phyloP scores from a whole-genome alignment of 805 yeast genomes.

The Candida ipomoeae region DNA sequence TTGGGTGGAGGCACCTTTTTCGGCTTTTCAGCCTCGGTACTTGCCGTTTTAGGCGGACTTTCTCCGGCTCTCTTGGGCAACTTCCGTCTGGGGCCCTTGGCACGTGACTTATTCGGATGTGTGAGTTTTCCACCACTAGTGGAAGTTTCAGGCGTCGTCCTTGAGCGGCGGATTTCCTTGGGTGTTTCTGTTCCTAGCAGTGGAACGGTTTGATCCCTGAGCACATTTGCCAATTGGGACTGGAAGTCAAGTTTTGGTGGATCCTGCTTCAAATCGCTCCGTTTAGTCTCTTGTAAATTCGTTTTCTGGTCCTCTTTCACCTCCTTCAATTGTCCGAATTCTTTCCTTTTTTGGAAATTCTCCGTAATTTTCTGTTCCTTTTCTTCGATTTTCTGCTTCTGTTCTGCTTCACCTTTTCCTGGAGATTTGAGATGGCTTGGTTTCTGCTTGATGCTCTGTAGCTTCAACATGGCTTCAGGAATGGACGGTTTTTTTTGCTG shows the following conservation, averaged over 20 bases:
- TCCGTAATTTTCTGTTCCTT: neutral
- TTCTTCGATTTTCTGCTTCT: neutral
- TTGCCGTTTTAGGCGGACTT: neutral
- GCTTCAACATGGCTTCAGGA: constrained; percentile 25
- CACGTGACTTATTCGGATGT: constrained; percentile 44
- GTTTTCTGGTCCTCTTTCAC: neutral
- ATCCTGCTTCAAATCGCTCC: neutral
- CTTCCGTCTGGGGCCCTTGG: constrained; percentile 51
- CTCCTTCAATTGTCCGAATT: too few relatives aligned
- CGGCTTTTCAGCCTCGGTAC: neutral
- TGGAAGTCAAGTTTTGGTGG: constrained; percentile 4
- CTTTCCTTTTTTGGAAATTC: too few relatives aligned
- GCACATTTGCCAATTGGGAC: constrained; percentile 22
- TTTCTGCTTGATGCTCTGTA: constrained; percentile 11
- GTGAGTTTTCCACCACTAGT: constrained; percentile 22
- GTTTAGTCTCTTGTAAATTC: neutral
- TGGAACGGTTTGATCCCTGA: constrained; percentile 29
- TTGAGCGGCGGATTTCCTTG: constrained; percentile 5
- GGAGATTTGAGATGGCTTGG: neutral
- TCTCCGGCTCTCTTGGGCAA: constrained; percentile 30
- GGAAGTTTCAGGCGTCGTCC: constrained; percentile 6
- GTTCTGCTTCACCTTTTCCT: neutral
- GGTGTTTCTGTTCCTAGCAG: constrained; percentile 5
- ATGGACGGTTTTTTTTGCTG: constrained; percentile 8
- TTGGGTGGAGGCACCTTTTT: constrained; percentile 15